Evolutionary conservation across 306 rosid genomes (phyloP).

Genomic region (Glycyrrhiza uralensis): DNA sequence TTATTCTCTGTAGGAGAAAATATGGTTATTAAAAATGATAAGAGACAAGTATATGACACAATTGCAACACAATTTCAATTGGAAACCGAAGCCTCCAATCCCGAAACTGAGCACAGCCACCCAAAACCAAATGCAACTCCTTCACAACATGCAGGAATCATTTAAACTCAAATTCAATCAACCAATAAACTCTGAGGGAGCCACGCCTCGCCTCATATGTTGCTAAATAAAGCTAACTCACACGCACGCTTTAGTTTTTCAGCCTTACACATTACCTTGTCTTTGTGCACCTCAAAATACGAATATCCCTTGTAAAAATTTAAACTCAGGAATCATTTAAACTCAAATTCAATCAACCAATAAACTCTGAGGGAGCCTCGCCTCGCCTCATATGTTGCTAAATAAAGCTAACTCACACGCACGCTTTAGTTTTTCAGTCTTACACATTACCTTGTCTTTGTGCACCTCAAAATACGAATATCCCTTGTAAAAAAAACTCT

Average conservation of each 20-base stretch:
- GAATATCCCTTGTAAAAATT: neutral
- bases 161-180: neutral
- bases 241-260: neutral
- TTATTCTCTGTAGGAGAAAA: neutral
- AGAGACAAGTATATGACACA: neutral
- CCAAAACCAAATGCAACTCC: neutral
- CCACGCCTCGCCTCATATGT: neutral
- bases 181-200: neutral
- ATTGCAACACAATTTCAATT: neutral
- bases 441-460: neutral
- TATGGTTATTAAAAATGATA: neutral
- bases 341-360: conserved; percentile 3
- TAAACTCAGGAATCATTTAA: neutral
- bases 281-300: neutral
- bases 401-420: neutral
- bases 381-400: neutral
- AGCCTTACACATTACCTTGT: neutral
- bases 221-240: neutral
- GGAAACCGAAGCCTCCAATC: neutral
- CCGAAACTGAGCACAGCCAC: neutral
- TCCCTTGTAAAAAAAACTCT: neutral
- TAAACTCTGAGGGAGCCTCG: neutral
- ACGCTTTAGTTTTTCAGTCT: neutral
- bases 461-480: neutral
- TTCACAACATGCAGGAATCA: neutral